Base-by-base conservation (phyloP, 306 rosid species). In the Sophora flavescens region DNA sequence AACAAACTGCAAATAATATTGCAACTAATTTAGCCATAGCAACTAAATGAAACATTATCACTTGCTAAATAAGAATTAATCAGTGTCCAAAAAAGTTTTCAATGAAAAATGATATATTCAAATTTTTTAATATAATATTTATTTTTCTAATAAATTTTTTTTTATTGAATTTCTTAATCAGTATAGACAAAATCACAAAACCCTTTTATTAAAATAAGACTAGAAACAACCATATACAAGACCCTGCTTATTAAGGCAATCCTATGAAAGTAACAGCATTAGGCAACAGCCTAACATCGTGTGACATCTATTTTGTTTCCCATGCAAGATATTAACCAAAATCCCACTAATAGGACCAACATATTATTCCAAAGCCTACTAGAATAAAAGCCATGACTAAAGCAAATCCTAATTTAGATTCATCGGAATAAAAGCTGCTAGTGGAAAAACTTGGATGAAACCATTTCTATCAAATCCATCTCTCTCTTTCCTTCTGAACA, bases 401-500 rank as follows among this genome's bases (percentile, higher is more conserved):
- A 48, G 5, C 53, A 42, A 9, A n/a, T 14, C 56, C 7, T 5
- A 51, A n/a, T n/a, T n/a, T 17, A 51, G 8, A n/a, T n/a, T 15
- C 22, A n/a, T 28, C 22, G 63, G 18, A 38, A 87, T 73, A n/a
- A n/a, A n/a, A n/a, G n/a, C n/a, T n/a, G n/a, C n/a, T n/a, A n/a
- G n/a, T n/a, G n/a, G n/a, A n/a, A 45, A 45, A 45, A 12, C 15
- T 11, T 3, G 15, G 82, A 77, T 53, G 80, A 71, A 76, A 88
- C 80, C 81, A 91, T 77, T 83, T 91, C 97, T 5, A 87, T 59
- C 88, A 89, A 79, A 82, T 88, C 96, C 87, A 90, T 86, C 81
- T 91, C 93, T 41, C 51, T 80, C 81, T 58, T 85, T 44, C 45
- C 87, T 3, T 57, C 65, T 4, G 63, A 67, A 58, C 54, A 48